Evolutionary conservation across 1,284 basidiomycete genomes (phyloP).

Genomic region (Cryptococcus jaspeensis): DNA sequence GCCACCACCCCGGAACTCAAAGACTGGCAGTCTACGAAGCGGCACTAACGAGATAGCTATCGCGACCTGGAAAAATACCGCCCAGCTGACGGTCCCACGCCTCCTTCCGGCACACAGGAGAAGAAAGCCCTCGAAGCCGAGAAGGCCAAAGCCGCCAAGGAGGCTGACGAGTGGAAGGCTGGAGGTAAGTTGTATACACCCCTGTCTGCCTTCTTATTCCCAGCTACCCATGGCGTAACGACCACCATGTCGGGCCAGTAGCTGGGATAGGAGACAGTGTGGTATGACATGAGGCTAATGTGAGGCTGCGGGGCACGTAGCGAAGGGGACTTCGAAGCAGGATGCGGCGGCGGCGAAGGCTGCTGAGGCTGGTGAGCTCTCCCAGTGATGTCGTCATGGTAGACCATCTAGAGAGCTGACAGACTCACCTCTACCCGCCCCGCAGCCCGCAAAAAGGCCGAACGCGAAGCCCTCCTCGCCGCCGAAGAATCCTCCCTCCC

Average conservation of each 20-base stretch:
- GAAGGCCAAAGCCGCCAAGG: constrained; percentile 56
- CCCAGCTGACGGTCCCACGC: no score
- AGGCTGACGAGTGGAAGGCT: constrained; percentile 74
- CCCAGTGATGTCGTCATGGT: no score
- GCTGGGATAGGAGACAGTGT: no score
- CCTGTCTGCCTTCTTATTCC: no score
- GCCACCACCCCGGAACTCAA: no score
- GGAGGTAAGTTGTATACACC: constrained; percentile 63
- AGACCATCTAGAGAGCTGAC: neutral
- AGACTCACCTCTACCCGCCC: neutral
- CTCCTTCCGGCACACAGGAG: constrained; percentile 20
- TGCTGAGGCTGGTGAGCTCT: constrained; percentile 32
- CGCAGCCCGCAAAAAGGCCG: constrained; percentile 54
- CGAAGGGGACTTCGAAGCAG: constrained; percentile 57
- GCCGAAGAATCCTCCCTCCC: constrained; percentile 76
- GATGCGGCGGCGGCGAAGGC: constrained; percentile 59
- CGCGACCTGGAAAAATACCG: no score
- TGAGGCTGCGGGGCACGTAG: constrained; percentile 17
- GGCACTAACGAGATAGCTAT: no score
- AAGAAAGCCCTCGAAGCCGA: constrained; percentile 29
- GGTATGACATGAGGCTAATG: neutral
- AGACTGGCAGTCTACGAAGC: no score
- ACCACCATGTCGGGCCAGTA: no score
- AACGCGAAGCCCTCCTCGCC: constrained; percentile 58
- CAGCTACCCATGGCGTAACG: no score